These are phyloP conservation scores for Talaromyces albobiverticillius DNA, from an alignment of 2,329 filamentous ascomycete species.

Conservation along the genomic window DNA sequence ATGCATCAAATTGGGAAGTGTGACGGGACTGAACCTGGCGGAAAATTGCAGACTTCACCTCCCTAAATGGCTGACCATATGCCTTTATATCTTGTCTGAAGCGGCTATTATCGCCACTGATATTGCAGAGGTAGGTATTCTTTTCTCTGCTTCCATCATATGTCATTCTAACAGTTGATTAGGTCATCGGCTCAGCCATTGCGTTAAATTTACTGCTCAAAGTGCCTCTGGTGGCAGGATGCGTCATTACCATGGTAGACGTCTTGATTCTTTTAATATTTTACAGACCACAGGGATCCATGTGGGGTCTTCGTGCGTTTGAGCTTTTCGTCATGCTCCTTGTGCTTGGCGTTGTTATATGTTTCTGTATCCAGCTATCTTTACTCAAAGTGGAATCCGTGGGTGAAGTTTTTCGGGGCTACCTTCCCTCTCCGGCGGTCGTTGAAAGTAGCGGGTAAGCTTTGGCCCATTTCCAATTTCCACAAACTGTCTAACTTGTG, in stretches of 20 bases:
- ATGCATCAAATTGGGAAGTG: slow-evolving; percentile 63
- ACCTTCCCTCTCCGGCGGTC: slow-evolving; percentile 53
- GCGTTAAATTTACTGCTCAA: slow-evolving; percentile 54
- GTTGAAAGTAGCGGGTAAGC: slow-evolving; percentile 51
- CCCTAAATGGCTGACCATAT: slow-evolving; percentile 62
- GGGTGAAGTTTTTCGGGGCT: slow-evolving; percentile 54
- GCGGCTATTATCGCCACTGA: slow-evolving; percentile 69
- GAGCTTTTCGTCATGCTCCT: slow-evolving; percentile 54
- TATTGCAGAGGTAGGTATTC: slow-evolving; percentile 59
- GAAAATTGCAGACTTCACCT: slow-evolving; percentile 64
- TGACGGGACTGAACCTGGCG: slow-evolving; percentile 66
- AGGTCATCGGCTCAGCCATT: slow-evolving; percentile 58
- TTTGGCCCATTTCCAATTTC: too few species aligned
- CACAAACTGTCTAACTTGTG: background rate
- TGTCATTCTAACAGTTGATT: background rate
- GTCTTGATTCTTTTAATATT: slow-evolving; percentile 57
- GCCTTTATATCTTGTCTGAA: slow-evolving; percentile 63
- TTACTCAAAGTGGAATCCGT: slow-evolving; percentile 49
- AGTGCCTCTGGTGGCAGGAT: slow-evolving; percentile 55
- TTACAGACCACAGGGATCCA: slow-evolving; percentile 52
- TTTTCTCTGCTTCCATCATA: background rate
- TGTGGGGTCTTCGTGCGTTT: slow-evolving; percentile 52
- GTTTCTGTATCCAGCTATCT: slow-evolving; percentile 57
- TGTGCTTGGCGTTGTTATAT: slow-evolving; percentile 55
- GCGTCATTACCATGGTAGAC: slow-evolving; percentile 56